phyloP scores from a whole-genome alignment of 768 basidiomycete species.

The Tricholoma matsutake region DNA sequence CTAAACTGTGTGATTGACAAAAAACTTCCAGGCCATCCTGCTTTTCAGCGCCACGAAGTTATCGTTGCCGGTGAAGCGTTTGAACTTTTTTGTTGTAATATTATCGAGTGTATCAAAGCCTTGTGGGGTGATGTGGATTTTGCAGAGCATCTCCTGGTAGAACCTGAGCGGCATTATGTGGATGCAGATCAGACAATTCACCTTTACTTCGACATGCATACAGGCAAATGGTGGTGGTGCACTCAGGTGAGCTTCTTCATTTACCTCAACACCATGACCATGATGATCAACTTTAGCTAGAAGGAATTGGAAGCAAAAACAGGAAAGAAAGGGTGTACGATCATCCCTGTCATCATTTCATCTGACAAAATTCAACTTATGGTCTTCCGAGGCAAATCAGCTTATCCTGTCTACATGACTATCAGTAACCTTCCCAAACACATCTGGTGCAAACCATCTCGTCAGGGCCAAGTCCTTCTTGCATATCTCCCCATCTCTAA shows the following conservation, averaged over 20 bases:
- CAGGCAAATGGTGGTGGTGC: conserved; percentile 54
- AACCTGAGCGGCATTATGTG: conserved; percentile 36
- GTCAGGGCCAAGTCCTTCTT: no score
- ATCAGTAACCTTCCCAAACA: no score
- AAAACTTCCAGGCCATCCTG: conserved; percentile 20
- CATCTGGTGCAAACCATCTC: no score
- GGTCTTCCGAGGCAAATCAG: no score
- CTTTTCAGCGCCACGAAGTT: conserved; percentile 25
- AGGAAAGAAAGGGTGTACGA: no score
- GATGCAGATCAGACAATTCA: conserved; percentile 22
- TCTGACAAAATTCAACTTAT: conserved; percentile 37
- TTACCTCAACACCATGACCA: not conserved
- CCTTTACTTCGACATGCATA: conserved; percentile 43
- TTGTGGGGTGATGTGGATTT: conserved; percentile 34
- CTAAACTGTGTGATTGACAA: conserved; percentile 28
- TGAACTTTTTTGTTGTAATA: conserved; percentile 32
- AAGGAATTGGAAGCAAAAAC: conserved; percentile 21
- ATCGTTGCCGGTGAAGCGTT: conserved; percentile 24
- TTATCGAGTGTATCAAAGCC: conserved; percentile 33
- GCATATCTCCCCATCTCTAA: no score
- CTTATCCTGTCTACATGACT: no score
- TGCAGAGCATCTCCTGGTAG: conserved; percentile 24
- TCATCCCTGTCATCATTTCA: conserved; percentile 27
- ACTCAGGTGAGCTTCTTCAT: conserved; percentile 32
- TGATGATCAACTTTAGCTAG: not conserved